Evolutionary conservation across 2,329 filamentous ascomycete species (phyloP), one percentile per base, ranked within the genome.

Genomic region (Cryphonectria radicalis): DNA sequence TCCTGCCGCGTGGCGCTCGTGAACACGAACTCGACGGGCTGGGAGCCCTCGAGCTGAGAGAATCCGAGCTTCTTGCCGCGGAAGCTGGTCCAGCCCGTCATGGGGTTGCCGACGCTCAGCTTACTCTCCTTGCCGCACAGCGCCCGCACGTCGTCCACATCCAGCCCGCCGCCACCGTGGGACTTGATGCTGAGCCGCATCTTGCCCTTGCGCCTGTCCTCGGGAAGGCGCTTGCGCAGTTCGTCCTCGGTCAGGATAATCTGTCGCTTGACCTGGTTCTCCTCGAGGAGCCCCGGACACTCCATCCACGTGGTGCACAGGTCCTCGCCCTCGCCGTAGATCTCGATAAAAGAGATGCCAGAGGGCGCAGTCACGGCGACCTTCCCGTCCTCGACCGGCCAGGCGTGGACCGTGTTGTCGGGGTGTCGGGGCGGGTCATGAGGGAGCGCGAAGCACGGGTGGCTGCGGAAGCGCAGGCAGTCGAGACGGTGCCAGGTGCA

Each of bases 401-500:
- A 98, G 0, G 93, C 93, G 77, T 97, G 93, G 1, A 98, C 88
- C 74, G 93, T 94, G 50, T 89, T 88, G 75, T 98, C 95, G 0
- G 86, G 81, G 73, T 85, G 87, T 55, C 88, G 79, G 22, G 87
- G 82, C 6, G 88, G 82, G 76, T 98, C 96, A 70, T 90, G 91
- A 0, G 95, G 93, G 67, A 97, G 87, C 69, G 91, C 88, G 84
- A 99, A 98, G 79, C 93, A 94, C 4, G 95, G 94, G 78, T 99
- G 96, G 75, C 91, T 92, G 74, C 94, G 91, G 83, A 98, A 97
- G 55, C 94, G 92, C 67, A 99, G 85, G 68, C 90, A 90, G 80
- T 98, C 96, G 8, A 98, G 87, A 71, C 95, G 89, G 81, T 98
- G 95, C 95, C 95, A 98, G 37, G 86, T 87, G 79, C 95, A 97